phyloP scores from a whole-genome alignment of 495 filamentous ascomycete species.

The Chaetomium tenue region DNA sequence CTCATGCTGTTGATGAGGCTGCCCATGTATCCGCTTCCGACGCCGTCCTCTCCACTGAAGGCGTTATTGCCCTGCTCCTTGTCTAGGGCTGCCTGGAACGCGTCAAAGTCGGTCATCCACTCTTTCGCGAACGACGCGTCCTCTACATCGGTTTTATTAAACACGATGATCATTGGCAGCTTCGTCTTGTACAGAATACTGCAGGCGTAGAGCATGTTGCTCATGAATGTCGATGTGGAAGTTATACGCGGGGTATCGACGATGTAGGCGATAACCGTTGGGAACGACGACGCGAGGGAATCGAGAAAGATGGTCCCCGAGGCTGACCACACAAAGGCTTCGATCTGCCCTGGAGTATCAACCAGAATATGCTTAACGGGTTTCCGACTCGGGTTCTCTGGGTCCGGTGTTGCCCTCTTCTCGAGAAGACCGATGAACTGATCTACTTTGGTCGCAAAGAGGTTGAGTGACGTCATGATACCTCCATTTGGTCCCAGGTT shows the following conservation, averaged over 20 bases:
- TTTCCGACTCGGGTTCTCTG: conserved; percentile 57
- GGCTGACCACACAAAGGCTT: conserved; percentile 97
- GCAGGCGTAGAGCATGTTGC: conserved; percentile 99
- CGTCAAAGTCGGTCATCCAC: conserved; percentile 99
- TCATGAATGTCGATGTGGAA: conserved; percentile 96
- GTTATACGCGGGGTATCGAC: conserved; percentile 93
- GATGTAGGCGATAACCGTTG: conserved; percentile 94
- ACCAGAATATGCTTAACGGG: conserved; percentile 81
- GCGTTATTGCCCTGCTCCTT: conserved; percentile 74
- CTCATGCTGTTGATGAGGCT: conserved; percentile 95
- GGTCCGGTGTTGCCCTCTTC: conserved; percentile 72
- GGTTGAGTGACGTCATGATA: conserved; percentile 93
- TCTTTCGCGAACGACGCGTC: conserved; percentile 91
- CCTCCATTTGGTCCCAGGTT: conserved; percentile 96
- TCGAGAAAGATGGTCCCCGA: conserved; percentile 91
- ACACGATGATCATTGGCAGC: conserved; percentile 95
- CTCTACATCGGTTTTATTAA: conserved; percentile 97
- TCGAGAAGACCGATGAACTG: conserved; percentile 87
- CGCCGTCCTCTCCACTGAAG: conserved; percentile 72
- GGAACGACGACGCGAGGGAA: conserved; percentile 86
- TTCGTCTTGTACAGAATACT: conserved; percentile 98
- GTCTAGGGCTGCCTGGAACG: conserved; percentile 83
- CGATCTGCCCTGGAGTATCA: conserved; percentile 96
- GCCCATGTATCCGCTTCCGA: conserved; percentile 94
- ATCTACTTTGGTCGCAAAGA: conserved; percentile 97